phyloP scores from a whole-genome alignment of 768 basidiomycete species.

The Sarcodon sp. region DNA sequence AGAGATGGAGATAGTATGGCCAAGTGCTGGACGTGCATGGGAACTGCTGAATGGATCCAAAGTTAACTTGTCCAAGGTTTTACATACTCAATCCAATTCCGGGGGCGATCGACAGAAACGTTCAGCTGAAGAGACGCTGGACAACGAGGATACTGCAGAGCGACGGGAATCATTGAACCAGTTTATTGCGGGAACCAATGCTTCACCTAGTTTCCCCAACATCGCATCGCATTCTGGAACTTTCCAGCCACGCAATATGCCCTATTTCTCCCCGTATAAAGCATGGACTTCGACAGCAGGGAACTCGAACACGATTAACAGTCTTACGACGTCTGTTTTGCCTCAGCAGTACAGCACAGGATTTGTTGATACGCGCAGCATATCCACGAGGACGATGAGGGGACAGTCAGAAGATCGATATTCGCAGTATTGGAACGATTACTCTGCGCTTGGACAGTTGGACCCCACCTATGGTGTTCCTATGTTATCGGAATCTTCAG shows the following conservation, averaged over 20 bases:
- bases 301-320: conserved; percentile 12
- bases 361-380: conserved; percentile 35
- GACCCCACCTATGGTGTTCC: conserved; percentile 17
- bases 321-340: conserved; percentile 59
- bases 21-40: conserved; percentile 59
- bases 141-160: conserved; percentile 9
- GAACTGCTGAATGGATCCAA: conserved; percentile 61
- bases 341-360: conserved; percentile 71
- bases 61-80: conserved; percentile 14
- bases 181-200: too few relatives aligned
- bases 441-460: conserved; percentile 18
- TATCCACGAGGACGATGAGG: conserved; percentile 6
- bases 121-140: conserved; percentile 34
- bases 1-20: conserved; percentile 63
- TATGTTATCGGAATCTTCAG: not conserved
- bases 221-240: too few relatives aligned
- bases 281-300: not conserved
- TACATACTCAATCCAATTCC: conserved; percentile 1
- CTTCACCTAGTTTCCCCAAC: too few relatives aligned
- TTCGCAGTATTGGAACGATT: conserved; percentile 24
- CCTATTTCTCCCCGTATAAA: not conserved
- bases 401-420: conserved; percentile 14
- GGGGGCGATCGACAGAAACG: conserved; percentile 39
- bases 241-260: not conserved
- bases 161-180: not conserved